Conservation (phyloP, 2,329 filamentous ascomycete genomes). For the Talaromyces sp. region DNA sequence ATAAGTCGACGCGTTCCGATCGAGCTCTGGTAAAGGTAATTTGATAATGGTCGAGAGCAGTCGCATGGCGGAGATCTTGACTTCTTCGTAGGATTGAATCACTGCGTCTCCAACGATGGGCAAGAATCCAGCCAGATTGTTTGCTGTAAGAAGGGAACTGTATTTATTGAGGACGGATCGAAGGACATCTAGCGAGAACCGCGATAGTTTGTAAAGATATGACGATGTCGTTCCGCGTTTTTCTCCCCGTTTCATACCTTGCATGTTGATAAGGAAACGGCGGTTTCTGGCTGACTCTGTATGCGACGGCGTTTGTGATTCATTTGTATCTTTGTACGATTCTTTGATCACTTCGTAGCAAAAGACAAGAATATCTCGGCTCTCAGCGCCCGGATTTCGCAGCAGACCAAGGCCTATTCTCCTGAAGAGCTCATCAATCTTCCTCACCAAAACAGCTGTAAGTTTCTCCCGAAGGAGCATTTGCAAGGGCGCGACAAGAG, state of each 20-base stretch:
- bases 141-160: constrained; percentile 70
- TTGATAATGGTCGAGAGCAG: constrained; percentile 82
- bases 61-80: constrained; percentile 82
- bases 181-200: constrained; percentile 83
- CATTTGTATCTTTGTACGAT: constrained; percentile 61
- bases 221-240: constrained; percentile 69
- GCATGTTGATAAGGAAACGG: constrained; percentile 73
- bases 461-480: constrained; percentile 78
- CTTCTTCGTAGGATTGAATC: constrained; percentile 80
- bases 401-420: constrained; percentile 79
- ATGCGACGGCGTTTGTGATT: not conserved
- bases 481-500: constrained; percentile 74
- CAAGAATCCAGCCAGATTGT: constrained; percentile 79
- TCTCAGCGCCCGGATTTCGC: constrained; percentile 73
- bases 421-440: constrained; percentile 83
- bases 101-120: constrained; percentile 85
- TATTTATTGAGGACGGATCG: constrained; percentile 83
- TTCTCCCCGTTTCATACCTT: constrained; percentile 69
- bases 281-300: constrained; percentile 26
- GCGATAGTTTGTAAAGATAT: constrained; percentile 79
- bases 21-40: constrained; percentile 68
- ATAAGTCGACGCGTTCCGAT: constrained; percentile 71
- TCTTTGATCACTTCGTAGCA: constrained; percentile 92
- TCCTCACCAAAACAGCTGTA: constrained; percentile 74
- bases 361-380: constrained; percentile 81